Evolutionary conservation across 2,329 filamentous ascomycete species (phyloP).

Genomic region (Aspergillus sp.): DNA sequence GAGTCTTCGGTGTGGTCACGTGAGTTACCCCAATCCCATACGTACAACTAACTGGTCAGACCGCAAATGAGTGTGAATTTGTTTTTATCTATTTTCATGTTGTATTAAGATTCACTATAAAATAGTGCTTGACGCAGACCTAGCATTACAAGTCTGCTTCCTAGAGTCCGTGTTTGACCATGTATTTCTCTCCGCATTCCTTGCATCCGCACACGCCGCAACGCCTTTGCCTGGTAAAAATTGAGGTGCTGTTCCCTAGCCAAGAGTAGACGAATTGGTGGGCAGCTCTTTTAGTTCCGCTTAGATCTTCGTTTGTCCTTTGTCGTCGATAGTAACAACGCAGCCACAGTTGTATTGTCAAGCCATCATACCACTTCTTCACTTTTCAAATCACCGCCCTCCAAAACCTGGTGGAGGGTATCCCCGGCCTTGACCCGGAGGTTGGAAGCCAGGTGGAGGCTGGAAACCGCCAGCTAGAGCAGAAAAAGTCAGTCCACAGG

Average conservation of each 20-base stretch:
- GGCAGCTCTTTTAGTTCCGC: slow-evolving; percentile 2
- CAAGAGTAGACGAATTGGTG: slow-evolving; percentile 18
- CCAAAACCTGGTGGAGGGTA: slow-evolving; percentile 54
- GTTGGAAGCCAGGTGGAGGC: slow-evolving; percentile 72
- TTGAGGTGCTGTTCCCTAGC: slow-evolving; percentile 26
- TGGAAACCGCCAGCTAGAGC: slow-evolving; percentile 52
- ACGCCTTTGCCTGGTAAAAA: slow-evolving; percentile 41
- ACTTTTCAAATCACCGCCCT: slow-evolving; percentile 36
- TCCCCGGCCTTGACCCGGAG: slow-evolving; percentile 56
- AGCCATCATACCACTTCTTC: slow-evolving; percentile 23
- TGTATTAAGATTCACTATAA: slow-evolving; percentile 20
- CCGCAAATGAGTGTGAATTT: not conserved
- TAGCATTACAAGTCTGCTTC: slow-evolving; percentile 21
- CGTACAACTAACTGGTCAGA: not conserved
- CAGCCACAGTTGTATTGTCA: slow-evolving; percentile 20
- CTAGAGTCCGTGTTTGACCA: slow-evolving; percentile 15
- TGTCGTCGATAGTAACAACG: slow-evolving; percentile 13
- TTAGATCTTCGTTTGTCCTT: slow-evolving; percentile 9
- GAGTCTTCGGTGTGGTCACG: slow-evolving; percentile 21
- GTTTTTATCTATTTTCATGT: not conserved
- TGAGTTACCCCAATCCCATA: slow-evolving; percentile 5
- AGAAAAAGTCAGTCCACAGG: slow-evolving; percentile 34
- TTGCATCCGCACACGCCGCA: slow-evolving; percentile 42
- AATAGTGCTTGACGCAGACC: slow-evolving; percentile 17
- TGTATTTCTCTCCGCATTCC: slow-evolving; percentile 30